Percentiles rank a stretch among this genome's conserved stretches.
Conservation (phyloP, 768 basidiomycete species). For the Russula brevipes region DNA sequence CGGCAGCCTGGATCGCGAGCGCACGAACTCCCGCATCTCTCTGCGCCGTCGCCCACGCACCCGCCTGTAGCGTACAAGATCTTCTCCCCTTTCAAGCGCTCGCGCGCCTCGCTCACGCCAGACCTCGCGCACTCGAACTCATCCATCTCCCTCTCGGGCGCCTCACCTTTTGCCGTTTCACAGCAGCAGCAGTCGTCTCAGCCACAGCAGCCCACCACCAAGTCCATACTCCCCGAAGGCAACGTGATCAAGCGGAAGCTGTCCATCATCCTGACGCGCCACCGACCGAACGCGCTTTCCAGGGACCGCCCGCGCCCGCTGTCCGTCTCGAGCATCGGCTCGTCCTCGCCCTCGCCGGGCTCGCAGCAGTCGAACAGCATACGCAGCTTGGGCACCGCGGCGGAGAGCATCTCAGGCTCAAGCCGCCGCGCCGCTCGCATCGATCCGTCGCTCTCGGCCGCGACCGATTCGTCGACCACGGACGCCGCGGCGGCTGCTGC, state of each 20-base stretch:
- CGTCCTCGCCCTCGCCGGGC: neutral
- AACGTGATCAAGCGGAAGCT: slow-evolving; percentile 30
- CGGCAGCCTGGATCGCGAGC: slow-evolving; percentile 19
- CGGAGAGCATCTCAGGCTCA: slow-evolving; percentile 40
- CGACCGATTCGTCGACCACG: neutral
- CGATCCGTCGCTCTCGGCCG: neutral
- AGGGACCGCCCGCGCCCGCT: slow-evolving; percentile 41
- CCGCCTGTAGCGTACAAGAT: slow-evolving; percentile 30
- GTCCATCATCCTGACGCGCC: slow-evolving; percentile 37
- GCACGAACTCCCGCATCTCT: slow-evolving; percentile 3
- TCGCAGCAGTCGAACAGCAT: slow-evolving; percentile 49
- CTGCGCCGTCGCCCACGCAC: slow-evolving; percentile 5
- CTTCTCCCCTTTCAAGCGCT: slow-evolving; percentile 27
- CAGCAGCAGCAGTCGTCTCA: neutral
- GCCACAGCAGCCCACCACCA: neutral
- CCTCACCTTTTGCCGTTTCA: neutral
- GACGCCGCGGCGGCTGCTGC: neutral
- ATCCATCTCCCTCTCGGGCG: slow-evolving; percentile 17
- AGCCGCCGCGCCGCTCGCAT: slow-evolving; percentile 23
- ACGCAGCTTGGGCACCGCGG: slow-evolving; percentile 50
- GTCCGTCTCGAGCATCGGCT: slow-evolving; percentile 55
- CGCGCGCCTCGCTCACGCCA: slow-evolving; percentile 15
- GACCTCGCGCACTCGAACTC: slow-evolving; percentile 24
- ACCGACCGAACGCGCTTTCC: slow-evolving; percentile 19
- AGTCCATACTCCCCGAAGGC: slow-evolving; percentile 11